These are phyloP conservation scores for Nemania serpens DNA, from an alignment of 2,329 filamentous ascomycete species.

Conservation along the genomic window DNA sequence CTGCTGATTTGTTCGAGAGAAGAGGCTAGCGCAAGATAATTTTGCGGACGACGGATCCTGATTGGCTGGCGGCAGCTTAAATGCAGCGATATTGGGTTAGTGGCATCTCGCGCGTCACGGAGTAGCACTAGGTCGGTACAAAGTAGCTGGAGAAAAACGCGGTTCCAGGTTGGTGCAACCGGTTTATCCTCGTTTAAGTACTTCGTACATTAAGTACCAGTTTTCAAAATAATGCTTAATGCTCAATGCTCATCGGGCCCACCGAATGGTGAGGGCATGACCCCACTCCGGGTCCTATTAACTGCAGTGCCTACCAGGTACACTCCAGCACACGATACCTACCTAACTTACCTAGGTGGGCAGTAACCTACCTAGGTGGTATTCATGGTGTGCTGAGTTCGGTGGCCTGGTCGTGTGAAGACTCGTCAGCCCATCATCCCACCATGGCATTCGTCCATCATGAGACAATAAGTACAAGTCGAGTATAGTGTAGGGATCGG, in stretches of 20 bases:
- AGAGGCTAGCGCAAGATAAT: slow-evolving; percentile 14
- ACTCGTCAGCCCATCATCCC: slow-evolving; percentile 10
- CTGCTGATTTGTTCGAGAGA: background rate
- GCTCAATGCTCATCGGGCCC: slow-evolving; percentile 24
- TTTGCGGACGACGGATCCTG: slow-evolving; percentile 11
- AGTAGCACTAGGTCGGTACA: too few relatives aligned
- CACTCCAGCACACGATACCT: background rate
- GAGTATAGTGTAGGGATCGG: background rate
- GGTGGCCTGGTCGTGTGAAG: slow-evolving; percentile 3
- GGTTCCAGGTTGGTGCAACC: slow-evolving; percentile 17
- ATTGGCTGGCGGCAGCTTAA: slow-evolving; percentile 19
- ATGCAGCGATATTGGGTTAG: slow-evolving; percentile 4
- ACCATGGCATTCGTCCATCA: slow-evolving; percentile 13
- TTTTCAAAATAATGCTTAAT: too few relatives aligned
- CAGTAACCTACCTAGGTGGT: too few relatives aligned
- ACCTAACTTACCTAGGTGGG: background rate
- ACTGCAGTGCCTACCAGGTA: background rate
- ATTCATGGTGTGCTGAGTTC: too few relatives aligned
- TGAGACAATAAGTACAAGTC: slow-evolving; percentile 14
- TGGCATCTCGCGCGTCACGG: slow-evolving; percentile 18
- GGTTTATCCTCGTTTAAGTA: slow-evolving; percentile 31
- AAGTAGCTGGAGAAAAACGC: slow-evolving; percentile 29
- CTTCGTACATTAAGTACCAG: too few relatives aligned
- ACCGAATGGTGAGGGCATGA: background rate
- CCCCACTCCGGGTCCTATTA: background rate